Base-by-base conservation (phyloP, 768 basidiomycete genomes). In the Hypholoma sublateritium region DNA sequence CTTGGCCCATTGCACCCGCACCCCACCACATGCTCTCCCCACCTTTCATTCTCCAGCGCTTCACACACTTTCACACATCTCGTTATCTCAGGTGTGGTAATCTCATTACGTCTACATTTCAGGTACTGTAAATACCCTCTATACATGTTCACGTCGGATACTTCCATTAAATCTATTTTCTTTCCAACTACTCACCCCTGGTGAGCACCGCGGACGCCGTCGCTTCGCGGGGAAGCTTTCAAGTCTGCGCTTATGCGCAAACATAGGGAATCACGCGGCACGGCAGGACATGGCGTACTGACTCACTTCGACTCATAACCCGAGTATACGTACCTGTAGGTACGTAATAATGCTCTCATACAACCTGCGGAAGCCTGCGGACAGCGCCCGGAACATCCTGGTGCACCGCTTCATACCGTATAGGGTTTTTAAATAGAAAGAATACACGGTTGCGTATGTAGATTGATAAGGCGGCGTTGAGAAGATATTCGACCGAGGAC, bases 61-160 rank as follows among this genome's bases (percentile, higher is more conserved):
- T 47, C 53, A 43, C 42, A 44, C 43, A 50, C 17, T 41, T 22
- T 47, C 53, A 43, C 42, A 44, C 43, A 50, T 22, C 41, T 28
- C 17, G 46, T 53, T 53, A 36, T 44, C 44, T n/a, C 32, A 47
- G 39, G 25, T 52, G 46, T 46, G 39, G 16, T 44, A 49, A 46
- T 52, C 28, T 51, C 41, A n/a, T 58, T 17, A 43, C 50, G 28
- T 45, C 19, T 28, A 24, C 53, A 48, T 39, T 42, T 19, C 57
- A 58, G 60, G 64, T 65, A 65, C 54, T 55, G 56, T 65, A 65
- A 59, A 62, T 62, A 62, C 61, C 61, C 61, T 55, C 52, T 62
- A 59, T 62, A 59, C 59, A 63, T 58, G 55, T 60, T 58, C 58
- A 61, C 61, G 62, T 61, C 42, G 64, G 64, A 65, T 62, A 17